Percentiles rank a stretch among this genome's conserved stretches.
Conservation (phyloP, 2,329 filamentous ascomycete genomes). For the Colletotrichum sp. region DNA sequence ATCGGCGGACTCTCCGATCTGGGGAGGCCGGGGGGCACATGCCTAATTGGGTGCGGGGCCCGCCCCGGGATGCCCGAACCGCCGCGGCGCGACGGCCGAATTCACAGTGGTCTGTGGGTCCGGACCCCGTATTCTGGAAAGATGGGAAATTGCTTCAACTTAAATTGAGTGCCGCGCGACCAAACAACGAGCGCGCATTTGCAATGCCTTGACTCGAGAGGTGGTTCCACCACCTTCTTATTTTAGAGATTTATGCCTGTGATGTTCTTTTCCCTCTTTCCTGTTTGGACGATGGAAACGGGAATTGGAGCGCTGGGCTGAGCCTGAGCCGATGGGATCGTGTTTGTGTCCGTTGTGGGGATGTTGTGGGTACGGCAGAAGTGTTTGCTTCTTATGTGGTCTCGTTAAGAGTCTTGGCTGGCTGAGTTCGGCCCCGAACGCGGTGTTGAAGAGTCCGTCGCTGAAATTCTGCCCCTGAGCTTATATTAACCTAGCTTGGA, state of each 20-base stretch:
- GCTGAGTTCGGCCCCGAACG: neutral
- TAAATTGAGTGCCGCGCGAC: neutral
- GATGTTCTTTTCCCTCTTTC: neutral
- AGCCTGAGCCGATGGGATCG: neutral
- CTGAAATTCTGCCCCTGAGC: neutral
- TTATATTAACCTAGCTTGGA: neutral
- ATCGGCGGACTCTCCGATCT: neutral
- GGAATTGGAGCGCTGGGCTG: neutral
- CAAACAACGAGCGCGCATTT: neutral
- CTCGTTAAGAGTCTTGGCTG: neutral
- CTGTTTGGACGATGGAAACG: neutral
- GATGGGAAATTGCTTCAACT: constrained; percentile 4
- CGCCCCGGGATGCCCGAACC: neutral
- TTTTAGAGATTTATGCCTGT: neutral
- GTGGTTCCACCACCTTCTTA: neutral
- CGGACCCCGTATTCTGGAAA: constrained; percentile 7
- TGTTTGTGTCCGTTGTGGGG: neutral
- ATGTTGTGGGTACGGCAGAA: neutral
- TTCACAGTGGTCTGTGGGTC: neutral
- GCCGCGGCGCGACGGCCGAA: neutral
- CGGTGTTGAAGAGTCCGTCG: neutral
- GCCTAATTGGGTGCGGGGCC: neutral
- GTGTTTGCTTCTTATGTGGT: neutral
- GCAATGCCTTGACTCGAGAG: neutral
- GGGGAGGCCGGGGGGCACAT: neutral